Percentiles rank a stretch among this genome's conserved stretches.
phyloP scores from a whole-genome alignment of 768 basidiomycete genomes.

The Boletellus emodensis region DNA sequence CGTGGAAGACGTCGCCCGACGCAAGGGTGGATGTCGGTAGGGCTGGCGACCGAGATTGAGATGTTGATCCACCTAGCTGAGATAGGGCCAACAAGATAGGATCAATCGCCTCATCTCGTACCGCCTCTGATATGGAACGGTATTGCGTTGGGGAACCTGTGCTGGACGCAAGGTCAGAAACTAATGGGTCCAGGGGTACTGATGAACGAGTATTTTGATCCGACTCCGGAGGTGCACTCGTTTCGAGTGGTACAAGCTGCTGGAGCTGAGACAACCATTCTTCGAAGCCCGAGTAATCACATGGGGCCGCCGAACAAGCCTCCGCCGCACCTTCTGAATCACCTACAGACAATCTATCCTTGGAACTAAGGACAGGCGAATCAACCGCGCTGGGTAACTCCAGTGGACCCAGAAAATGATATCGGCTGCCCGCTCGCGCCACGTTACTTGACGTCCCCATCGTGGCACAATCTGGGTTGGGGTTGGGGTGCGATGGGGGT shows the following conservation, averaged over 20 bases:
- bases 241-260: constrained; percentile 34
- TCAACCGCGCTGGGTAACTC: constrained; percentile 20
- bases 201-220: constrained; percentile 4
- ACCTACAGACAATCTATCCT: constrained; percentile 8
- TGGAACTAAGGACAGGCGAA: not conserved
- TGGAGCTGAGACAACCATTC: constrained; percentile 52
- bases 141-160: not conserved
- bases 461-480: not conserved
- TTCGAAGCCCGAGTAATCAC: constrained; percentile 43
- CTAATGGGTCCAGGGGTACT: not conserved
- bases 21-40: not conserved
- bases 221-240: constrained; percentile 6
- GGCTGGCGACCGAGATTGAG: constrained; percentile 1
- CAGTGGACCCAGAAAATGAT: constrained; percentile 39
- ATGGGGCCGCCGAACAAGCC: constrained; percentile 3
- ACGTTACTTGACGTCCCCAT: not conserved
- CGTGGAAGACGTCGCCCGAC: not conserved
- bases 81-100: constrained; percentile 32
- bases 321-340: constrained; percentile 8
- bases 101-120: constrained; percentile 29
- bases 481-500: not conserved
- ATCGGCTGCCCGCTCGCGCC: constrained; percentile 19
- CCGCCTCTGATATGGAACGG: not conserved
- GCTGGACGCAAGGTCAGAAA: not conserved
- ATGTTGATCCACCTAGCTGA: constrained; percentile 3